Percentiles rank a stretch among this genome's conserved stretches.
phyloP scores from a whole-genome alignment of 2,329 filamentous ascomycete genomes.

The Diaporthe amygdali region DNA sequence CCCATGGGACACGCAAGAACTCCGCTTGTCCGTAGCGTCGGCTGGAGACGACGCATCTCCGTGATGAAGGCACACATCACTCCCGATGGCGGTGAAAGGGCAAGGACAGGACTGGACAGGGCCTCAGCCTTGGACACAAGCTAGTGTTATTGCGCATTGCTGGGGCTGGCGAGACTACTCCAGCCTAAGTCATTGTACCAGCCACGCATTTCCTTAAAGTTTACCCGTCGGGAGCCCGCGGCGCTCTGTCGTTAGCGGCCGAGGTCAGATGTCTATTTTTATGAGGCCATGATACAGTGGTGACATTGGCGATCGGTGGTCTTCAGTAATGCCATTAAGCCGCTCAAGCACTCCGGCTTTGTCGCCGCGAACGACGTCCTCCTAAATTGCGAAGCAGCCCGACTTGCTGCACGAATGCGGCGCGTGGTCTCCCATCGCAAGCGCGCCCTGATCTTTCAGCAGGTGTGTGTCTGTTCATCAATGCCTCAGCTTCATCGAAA shows the following conservation, averaged over 20 bases:
- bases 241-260: background rate
- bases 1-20: background rate
- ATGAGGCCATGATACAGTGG: background rate
- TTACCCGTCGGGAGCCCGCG: background rate
- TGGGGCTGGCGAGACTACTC: background rate
- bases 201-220: conserved; percentile 5
- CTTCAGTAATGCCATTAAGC: conserved; percentile 2
- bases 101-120: background rate
- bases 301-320: background rate
- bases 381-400: background rate
- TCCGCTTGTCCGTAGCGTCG: conserved; percentile 2
- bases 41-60: conserved; percentile 1
- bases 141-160: conserved; percentile 1
- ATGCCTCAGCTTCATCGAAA: conserved; percentile 11
- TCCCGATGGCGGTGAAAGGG: background rate
- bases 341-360: background rate
- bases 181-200: background rate
- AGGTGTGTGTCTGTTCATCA: conserved; percentile 13
- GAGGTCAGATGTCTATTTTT: background rate
- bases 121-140: background rate
- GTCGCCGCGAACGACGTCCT: background rate
- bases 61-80: background rate
- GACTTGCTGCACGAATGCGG: background rate
- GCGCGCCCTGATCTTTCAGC: conserved; percentile 13
- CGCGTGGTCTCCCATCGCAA: background rate